These are phyloP conservation scores for Penstemon barbatus DNA, from an alignment of 257 asterid species.

Conservation along the genomic window DNA sequence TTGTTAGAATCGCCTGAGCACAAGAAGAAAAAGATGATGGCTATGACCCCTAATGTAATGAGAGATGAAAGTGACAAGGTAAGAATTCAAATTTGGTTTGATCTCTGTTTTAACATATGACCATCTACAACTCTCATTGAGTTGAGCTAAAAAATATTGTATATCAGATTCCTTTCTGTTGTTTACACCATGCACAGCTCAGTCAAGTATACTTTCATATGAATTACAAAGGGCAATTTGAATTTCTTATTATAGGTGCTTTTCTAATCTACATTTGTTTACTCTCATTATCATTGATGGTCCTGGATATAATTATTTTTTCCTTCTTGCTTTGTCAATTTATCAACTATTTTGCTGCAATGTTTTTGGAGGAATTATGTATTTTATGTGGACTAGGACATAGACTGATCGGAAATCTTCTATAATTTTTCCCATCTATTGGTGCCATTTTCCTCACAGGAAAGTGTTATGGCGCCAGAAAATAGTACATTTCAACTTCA, in stretches of 20 bases:
- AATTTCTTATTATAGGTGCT: too few species aligned
- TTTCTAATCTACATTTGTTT: neutral
- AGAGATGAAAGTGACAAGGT: conserved; percentile 94
- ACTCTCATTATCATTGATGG: neutral
- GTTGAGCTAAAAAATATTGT: too few species aligned
- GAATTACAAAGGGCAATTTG: too few species aligned
- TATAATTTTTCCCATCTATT: conserved; percentile 8
- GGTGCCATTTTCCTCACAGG: neutral
- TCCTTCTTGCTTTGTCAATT: conserved; percentile 1
- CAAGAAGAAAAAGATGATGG: conserved; percentile 43
- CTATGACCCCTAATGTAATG: conserved; percentile 65
- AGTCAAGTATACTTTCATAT: too few species aligned
- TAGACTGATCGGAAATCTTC: neutral
- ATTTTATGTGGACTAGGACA: neutral
- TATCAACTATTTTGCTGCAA: conserved; percentile 1
- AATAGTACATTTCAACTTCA: neutral
- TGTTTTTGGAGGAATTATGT: conserved; percentile 7
- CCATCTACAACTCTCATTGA: too few species aligned
- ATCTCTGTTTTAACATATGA: too few species aligned
- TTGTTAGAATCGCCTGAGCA: conserved; percentile 79
- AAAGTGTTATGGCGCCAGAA: neutral
- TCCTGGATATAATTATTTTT: neutral
- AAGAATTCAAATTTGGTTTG: conserved; percentile 5
- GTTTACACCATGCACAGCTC: neutral
- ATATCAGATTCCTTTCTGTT: neutral